Percentiles rank a stretch among this genome's conserved stretches.
Conservation (phyloP, 257 asterid species). For the Forsythia suspensa region DNA sequence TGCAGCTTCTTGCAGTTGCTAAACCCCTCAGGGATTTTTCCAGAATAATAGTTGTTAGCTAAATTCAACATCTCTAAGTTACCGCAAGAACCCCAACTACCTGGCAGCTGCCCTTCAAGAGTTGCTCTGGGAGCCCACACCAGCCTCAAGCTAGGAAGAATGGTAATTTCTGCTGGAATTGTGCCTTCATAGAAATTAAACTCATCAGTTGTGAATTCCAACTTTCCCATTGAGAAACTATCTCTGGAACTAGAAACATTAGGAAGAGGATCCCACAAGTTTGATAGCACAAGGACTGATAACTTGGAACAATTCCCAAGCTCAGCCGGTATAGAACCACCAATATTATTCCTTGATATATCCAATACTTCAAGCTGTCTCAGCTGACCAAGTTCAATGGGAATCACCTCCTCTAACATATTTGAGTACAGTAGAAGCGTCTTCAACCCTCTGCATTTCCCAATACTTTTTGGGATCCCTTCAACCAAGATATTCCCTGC, state of each 20-base stretch:
- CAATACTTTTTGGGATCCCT: conserved; percentile 61
- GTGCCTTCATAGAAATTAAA: conserved; percentile 75
- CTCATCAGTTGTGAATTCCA: conserved; percentile 52
- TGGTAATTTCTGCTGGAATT: conserved; percentile 53
- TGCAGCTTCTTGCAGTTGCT: conserved; percentile 71
- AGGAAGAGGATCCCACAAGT: conserved; percentile 78
- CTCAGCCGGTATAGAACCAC: conserved; percentile 63
- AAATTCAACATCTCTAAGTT: conserved; percentile 78
- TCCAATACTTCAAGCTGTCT: conserved; percentile 77
- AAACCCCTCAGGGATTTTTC: conserved; percentile 46
- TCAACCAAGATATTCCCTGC: conserved; percentile 68
- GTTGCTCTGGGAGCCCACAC: conserved; percentile 89
- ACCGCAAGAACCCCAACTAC: conserved; percentile 69
- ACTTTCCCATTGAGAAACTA: conserved; percentile 28
- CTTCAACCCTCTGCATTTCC: conserved; percentile 61
- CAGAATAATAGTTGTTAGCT: conserved; percentile 68
- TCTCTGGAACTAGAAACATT: conserved; percentile 37
- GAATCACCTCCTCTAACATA: conserved; percentile 71
- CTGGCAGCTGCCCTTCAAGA: conserved; percentile 64
- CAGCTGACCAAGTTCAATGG: conserved; percentile 67
- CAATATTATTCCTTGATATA: conserved; percentile 79
- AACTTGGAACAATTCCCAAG: conserved; percentile 71
- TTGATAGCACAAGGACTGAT: conserved; percentile 72
- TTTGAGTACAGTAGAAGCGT: conserved; percentile 70
- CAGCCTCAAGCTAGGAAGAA: conserved; percentile 73